Percentiles rank a stretch among this genome's conserved stretches.
Conservation (phyloP, 2,329 filamentous ascomycete genomes). For the Alternaria conjuncta region DNA sequence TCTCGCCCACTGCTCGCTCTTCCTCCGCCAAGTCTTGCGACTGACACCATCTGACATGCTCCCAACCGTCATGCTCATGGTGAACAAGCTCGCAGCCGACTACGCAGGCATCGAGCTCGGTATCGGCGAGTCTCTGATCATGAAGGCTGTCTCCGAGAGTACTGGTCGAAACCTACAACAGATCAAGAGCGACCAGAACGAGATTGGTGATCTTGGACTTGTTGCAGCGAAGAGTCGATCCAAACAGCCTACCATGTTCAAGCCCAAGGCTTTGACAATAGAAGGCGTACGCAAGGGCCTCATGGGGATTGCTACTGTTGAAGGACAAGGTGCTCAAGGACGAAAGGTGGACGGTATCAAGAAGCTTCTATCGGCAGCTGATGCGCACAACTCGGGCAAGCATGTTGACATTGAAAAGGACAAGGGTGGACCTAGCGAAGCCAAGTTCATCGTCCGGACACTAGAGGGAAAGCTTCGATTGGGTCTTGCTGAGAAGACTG, state of each 20-base stretch:
- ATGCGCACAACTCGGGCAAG: conserved; percentile 70
- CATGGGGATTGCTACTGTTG: conserved; percentile 84
- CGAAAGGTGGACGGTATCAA: conserved; percentile 95
- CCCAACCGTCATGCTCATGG: conserved; percentile 90
- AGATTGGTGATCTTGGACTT: conserved; percentile 92
- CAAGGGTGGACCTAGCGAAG: conserved; percentile 92
- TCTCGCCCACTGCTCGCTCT: conserved; percentile 84
- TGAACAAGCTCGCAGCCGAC: conserved; percentile 96
- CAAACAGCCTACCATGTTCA: conserved; percentile 98
- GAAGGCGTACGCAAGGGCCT: conserved; percentile 85
- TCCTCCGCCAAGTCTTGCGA: conserved; percentile 91
- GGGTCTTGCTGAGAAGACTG: conserved; percentile 89
- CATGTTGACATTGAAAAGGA: conserved; percentile 84
- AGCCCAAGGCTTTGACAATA: conserved; percentile 88
- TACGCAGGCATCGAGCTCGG: conserved; percentile 96
- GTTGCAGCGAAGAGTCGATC: conserved; percentile 95
- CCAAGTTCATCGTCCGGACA: conserved; percentile 91
- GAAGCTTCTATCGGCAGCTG: conserved; percentile 90
- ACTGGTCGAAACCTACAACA: conserved; percentile 86
- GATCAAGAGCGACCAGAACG: conserved; percentile 94
- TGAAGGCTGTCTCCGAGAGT: conserved; percentile 96
- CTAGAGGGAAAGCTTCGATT: conserved; percentile 92
- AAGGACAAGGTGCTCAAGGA: conserved; percentile 85
- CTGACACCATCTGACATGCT: conserved; percentile 88
- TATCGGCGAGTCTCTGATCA: conserved; percentile 97